Percentiles rank a stretch among this genome's conserved stretches.
Conservation (phyloP, 176 grass and related monocot species). For the Oryza punctata region DNA sequence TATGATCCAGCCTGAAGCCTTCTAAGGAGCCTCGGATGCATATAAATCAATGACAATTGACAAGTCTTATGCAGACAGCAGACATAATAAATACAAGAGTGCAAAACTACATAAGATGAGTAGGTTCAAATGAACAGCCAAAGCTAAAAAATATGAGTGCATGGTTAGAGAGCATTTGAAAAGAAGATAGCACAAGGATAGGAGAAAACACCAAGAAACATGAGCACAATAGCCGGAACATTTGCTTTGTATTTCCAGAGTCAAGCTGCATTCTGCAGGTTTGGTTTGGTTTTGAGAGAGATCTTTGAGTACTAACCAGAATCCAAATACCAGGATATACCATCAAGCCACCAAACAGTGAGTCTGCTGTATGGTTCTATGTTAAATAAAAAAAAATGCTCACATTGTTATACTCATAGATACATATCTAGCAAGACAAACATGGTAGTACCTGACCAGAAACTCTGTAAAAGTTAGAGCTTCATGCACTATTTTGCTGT, state of each 20-base stretch:
- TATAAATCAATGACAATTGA: neutral
- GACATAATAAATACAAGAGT: neutral
- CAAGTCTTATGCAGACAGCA: neutral
- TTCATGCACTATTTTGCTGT: slow-evolving; percentile 7
- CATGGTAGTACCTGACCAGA: slow-evolving; percentile 10
- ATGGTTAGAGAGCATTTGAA: neutral
- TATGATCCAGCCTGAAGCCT: neutral
- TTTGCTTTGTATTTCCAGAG: neutral
- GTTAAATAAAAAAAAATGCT: slow-evolving; percentile 4
- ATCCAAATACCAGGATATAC: too few species aligned
- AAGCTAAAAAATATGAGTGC: neutral
- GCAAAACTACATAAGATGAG: too few species aligned
- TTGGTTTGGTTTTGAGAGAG: slow-evolving; percentile 10
- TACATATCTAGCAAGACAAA: neutral
- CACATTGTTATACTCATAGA: neutral
- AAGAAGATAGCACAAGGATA: neutral
- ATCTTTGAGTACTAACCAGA: neutral
- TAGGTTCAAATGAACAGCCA: neutral
- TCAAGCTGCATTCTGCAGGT: slow-evolving; percentile 26
- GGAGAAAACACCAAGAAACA: neutral
- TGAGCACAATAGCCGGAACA: neutral
- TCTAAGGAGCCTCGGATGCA: neutral
- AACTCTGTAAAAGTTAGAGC: slow-evolving; percentile 10
- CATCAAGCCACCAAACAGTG: too few species aligned
- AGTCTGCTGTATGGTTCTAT: neutral